Evolutionary conservation across 148 eudicot genomes (phyloP).

Genomic region (Rhododendron williamsianum): DNA sequence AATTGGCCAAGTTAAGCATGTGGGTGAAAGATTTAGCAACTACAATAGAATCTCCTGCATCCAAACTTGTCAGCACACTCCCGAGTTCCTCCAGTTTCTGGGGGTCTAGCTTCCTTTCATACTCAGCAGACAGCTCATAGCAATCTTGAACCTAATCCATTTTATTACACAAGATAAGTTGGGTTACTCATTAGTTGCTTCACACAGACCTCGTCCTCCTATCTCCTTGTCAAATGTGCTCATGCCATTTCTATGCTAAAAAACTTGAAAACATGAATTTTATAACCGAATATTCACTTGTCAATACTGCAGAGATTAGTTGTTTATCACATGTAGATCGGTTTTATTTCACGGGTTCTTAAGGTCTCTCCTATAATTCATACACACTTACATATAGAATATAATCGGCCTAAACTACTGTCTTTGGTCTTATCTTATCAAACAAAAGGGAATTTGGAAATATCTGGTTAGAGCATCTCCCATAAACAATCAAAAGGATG

Average conservation of each 20-base stretch:
- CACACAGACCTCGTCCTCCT: not conserved
- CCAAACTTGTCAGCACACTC: slow-evolving; percentile 72
- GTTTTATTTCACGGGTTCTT: not conserved
- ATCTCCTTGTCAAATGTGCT: not conserved
- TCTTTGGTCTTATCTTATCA: not conserved
- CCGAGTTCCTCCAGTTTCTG: slow-evolving; percentile 84
- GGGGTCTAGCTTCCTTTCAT: slow-evolving; percentile 68
- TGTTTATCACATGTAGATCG: not conserved
- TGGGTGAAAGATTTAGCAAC: slow-evolving; percentile 82
- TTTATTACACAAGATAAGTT: not conserved
- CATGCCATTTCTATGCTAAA: not conserved
- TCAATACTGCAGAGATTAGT: not conserved
- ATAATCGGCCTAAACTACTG: not conserved
- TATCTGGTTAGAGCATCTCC: not conserved
- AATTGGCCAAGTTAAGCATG: slow-evolving; percentile 92
- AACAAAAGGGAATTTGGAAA: not conserved
- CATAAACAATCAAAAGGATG: not conserved
- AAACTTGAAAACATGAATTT: not conserved
- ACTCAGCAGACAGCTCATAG: slow-evolving; percentile 52
- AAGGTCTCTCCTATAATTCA: not conserved
- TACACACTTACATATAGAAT: not conserved
- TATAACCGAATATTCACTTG: not conserved
- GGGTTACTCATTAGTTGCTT: not conserved
- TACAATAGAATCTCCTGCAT: slow-evolving; percentile 87
- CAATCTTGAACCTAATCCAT: slow-evolving; percentile 29